These are phyloP conservation scores for Scleroderma bovista DNA, from an alignment of 768 basidiomycete species.

Conservation along the genomic window DNA sequence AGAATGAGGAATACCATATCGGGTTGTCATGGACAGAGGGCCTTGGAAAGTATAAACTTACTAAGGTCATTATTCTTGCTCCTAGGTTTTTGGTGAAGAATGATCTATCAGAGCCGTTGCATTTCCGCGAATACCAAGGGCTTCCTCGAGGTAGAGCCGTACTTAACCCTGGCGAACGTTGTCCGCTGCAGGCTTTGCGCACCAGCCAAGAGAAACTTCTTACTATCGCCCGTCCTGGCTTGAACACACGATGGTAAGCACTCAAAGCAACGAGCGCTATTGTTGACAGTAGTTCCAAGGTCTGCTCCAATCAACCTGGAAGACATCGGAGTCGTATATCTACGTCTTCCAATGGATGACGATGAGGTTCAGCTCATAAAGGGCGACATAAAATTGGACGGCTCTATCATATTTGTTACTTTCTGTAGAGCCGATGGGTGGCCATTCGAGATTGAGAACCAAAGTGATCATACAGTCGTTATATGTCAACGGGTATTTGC, in stretches of 20 bases:
- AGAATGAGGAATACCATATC: slow-evolving; percentile 64
- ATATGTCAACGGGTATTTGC: slow-evolving; percentile 68
- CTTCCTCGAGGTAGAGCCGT: slow-evolving; percentile 54
- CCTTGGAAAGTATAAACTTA: slow-evolving; percentile 93
- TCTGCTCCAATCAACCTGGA: slow-evolving; percentile 89
- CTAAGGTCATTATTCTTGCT: slow-evolving; percentile 86
- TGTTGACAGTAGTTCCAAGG: slow-evolving; percentile 41
- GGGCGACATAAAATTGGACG: slow-evolving; percentile 76
- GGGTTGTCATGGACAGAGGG: slow-evolving; percentile 93
- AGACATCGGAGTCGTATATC: slow-evolving; percentile 80
- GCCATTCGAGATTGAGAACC: slow-evolving; percentile 91
- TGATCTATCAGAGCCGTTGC: slow-evolving; percentile 58
- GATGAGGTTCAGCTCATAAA: slow-evolving; percentile 52
- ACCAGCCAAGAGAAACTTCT: slow-evolving; percentile 66
- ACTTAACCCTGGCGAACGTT: slow-evolving; percentile 63
- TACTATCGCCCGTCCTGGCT: slow-evolving; percentile 80
- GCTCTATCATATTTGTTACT: slow-evolving; percentile 85
- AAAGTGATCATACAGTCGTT: slow-evolving; percentile 63
- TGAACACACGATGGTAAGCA: slow-evolving; percentile 74
- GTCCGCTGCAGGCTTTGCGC: slow-evolving; percentile 62
- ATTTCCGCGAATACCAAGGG: slow-evolving; percentile 82
- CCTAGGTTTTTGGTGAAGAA: slow-evolving; percentile 93
- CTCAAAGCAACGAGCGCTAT: neutral
- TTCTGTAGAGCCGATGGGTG: slow-evolving; percentile 62
- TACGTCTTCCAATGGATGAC: slow-evolving; percentile 50